Conservation (phyloP, 2,329 filamentous ascomycete species). For the Teratosphaeria epicoccoides region DNA sequence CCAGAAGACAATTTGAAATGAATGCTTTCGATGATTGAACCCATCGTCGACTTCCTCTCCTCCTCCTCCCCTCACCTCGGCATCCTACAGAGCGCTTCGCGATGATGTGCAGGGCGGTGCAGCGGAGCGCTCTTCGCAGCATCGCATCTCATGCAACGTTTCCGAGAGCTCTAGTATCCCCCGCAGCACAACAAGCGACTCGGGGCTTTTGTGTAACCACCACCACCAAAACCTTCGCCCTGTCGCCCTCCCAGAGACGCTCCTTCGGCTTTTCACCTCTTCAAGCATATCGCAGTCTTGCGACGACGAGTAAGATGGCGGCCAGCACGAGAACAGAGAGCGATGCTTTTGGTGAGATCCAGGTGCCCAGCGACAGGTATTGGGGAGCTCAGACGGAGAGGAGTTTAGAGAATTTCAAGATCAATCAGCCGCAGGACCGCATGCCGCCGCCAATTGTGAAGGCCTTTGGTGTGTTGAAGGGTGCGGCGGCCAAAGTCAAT, state of each 20-base stretch:
- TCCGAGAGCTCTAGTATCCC: conserved; percentile 1
- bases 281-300: neutral
- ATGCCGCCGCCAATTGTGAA: conserved; percentile 89
- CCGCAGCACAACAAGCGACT: conserved; percentile 5
- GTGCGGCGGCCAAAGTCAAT: conserved; percentile 89
- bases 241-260: neutral
- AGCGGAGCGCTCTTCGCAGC: neutral
- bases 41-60: neutral
- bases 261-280: neutral
- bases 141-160: conserved; percentile 2
- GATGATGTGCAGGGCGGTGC: conserved; percentile 2
- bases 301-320: conserved; percentile 24
- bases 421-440: conserved; percentile 98
- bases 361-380: conserved; percentile 87
- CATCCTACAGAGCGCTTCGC: neutral
- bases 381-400: conserved; percentile 98
- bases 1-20: neutral
- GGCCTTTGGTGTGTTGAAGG: conserved; percentile 96
- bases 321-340: conserved; percentile 65
- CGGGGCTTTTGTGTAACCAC: conserved; percentile 3
- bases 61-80: neutral
- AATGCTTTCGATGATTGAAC: neutral
- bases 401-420: conserved; percentile 93
- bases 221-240: neutral
- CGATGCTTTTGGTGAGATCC: conserved; percentile 95